Conservation (phyloP, 306 rosid species). For the Argentina anserina region DNA sequence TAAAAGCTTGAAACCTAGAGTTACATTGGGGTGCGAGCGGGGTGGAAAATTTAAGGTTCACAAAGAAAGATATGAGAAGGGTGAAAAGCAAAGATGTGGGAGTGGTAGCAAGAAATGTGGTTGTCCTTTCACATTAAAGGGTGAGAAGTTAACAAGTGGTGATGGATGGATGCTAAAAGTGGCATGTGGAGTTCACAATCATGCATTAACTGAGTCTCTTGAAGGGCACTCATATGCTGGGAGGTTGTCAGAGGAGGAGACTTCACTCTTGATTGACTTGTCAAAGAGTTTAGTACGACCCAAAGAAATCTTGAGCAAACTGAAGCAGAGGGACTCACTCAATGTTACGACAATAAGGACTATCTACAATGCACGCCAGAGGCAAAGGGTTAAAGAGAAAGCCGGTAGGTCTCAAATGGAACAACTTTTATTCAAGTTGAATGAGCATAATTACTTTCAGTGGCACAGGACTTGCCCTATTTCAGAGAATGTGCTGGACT, state of each 20-base stretch:
- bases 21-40: conserved; percentile 31
- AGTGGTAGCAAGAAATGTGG: conserved; percentile 31
- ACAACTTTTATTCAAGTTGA: conserved; percentile 22
- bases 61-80: neutral
- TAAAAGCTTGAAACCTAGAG: conserved; percentile 29
- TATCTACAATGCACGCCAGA: conserved; percentile 31
- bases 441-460: conserved; percentile 8
- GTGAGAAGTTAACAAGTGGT: conserved; percentile 15
- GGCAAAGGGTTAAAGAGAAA: conserved; percentile 23
- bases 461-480: conserved; percentile 13
- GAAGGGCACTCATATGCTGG: conserved; percentile 30
- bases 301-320: conserved; percentile 26
- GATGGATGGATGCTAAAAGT: conserved; percentile 31
- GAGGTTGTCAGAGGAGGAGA: conserved; percentile 21
- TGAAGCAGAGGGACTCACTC: conserved; percentile 27
- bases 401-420: conserved; percentile 24
- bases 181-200: conserved; percentile 29
- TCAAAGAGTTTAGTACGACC: conserved; percentile 30
- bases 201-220: conserved; percentile 12
- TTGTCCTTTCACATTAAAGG: conserved; percentile 29
- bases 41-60: conserved; percentile 27
- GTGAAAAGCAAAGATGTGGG: conserved; percentile 7
- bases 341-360: conserved; percentile 28
- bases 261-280: conserved; percentile 21
- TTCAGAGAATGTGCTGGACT: conserved; percentile 8